Evolutionary conservation across 2,329 filamentous ascomycete genomes (phyloP).

Genomic region (Microdochium nivale): DNA sequence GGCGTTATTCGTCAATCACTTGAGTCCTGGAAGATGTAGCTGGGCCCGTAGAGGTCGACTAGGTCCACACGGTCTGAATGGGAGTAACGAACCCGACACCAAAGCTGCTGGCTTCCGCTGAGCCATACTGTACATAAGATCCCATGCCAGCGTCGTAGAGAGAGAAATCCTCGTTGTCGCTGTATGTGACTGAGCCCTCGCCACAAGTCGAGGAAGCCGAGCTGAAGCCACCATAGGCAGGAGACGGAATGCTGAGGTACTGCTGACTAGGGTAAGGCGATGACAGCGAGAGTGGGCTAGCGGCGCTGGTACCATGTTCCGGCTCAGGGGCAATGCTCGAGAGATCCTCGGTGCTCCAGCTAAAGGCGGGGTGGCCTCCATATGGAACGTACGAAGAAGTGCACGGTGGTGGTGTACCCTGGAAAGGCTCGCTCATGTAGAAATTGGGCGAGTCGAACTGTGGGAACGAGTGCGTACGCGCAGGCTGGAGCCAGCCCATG

Average conservation of each 20-base stretch:
- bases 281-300: slow-evolving; percentile 47
- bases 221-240: slow-evolving; percentile 51
- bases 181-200: slow-evolving; percentile 54
- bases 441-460: slow-evolving; percentile 51
- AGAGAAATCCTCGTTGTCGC: slow-evolving; percentile 49
- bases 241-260: slow-evolving; percentile 56
- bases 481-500: slow-evolving; percentile 58
- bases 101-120: slow-evolving; percentile 30
- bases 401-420: slow-evolving; percentile 28
- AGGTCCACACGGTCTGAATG: slow-evolving; percentile 54
- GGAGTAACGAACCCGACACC: slow-evolving; percentile 55
- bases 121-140: slow-evolving; percentile 33
- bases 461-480: slow-evolving; percentile 51
- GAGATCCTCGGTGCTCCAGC: slow-evolving; percentile 56
- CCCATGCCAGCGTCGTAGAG: background rate
- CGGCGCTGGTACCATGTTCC: slow-evolving; percentile 31
- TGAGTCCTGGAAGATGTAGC: slow-evolving; percentile 30
- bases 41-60: slow-evolving; percentile 30
- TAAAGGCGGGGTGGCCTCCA: slow-evolving; percentile 47
- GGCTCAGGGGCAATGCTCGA: slow-evolving; percentile 43
- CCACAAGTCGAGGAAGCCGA: slow-evolving; percentile 53
- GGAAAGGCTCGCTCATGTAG: slow-evolving; percentile 31
- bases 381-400: slow-evolving; percentile 41
- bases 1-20: slow-evolving; percentile 45
- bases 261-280: slow-evolving; percentile 46